These are phyloP conservation scores for Plasmopara halstedii DNA, from an alignment of 352 stramenopile genomes.

Conservation along the genomic window DNA sequence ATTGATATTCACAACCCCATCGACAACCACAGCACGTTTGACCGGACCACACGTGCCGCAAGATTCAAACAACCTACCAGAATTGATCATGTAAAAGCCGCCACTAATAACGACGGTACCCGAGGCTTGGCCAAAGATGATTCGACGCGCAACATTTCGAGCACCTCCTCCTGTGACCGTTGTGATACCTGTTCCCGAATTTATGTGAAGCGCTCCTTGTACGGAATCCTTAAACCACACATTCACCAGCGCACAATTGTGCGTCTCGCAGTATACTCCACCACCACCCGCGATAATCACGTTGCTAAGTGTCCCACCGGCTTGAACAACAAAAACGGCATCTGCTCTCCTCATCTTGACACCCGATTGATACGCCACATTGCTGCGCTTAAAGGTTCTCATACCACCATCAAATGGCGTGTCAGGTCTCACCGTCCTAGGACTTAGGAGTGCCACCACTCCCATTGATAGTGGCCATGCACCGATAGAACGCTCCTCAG, in stretches of 20 bases:
- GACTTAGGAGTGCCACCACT: slow-evolving; percentile 26
- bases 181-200: slow-evolving; percentile 44
- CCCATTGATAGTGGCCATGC: slow-evolving; percentile 37
- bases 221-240: slow-evolving; percentile 53
- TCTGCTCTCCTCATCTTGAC: slow-evolving; percentile 26
- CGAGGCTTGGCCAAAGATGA: slow-evolving; percentile 39
- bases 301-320: slow-evolving; percentile 51
- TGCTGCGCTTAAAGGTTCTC: slow-evolving; percentile 50
- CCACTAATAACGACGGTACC: slow-evolving; percentile 45
- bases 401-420: slow-evolving; percentile 51
- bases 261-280: slow-evolving; percentile 44
- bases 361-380: slow-evolving; percentile 32
- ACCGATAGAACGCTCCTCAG: slow-evolving; percentile 15
- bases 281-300: slow-evolving; percentile 48
- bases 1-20: slow-evolving; percentile 44
- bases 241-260: slow-evolving; percentile 55
- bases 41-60: slow-evolving; percentile 56
- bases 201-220: slow-evolving; percentile 42
- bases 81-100: slow-evolving; percentile 48
- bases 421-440: slow-evolving; percentile 18
- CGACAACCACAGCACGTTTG: slow-evolving; percentile 40
- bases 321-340: slow-evolving; percentile 58
- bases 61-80: slow-evolving; percentile 43
- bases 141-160: slow-evolving; percentile 28
- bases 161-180: slow-evolving; percentile 49